phyloP scores from a whole-genome alignment of 768 basidiomycete genomes.

The Russula brevipes region DNA sequence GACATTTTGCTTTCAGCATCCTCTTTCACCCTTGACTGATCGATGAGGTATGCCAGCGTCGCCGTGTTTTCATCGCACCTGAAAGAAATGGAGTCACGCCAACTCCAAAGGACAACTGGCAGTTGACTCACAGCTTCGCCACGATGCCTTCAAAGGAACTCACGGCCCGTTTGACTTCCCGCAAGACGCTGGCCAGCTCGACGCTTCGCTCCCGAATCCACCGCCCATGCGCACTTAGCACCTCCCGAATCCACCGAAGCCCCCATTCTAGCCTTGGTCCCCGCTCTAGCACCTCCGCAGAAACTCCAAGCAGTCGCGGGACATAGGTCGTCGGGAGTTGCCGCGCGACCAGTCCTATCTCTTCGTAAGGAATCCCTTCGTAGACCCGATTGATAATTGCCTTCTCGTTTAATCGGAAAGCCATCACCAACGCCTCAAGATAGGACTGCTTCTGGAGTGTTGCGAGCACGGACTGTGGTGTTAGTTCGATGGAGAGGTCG shows the following conservation, averaged over 20 bases:
- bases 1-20: constrained; percentile 12
- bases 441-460: constrained; percentile 67
- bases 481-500: constrained; percentile 92
- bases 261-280: constrained; percentile 95
- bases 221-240: constrained; percentile 81
- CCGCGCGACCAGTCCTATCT: constrained; percentile 71
- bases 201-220: constrained; percentile 66
- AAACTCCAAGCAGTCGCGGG: constrained; percentile 66
- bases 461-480: constrained; percentile 78
- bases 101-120: constrained; percentile 5
- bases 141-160: constrained; percentile 74
- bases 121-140: constrained; percentile 63
- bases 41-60: constrained; percentile 21
- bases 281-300: constrained; percentile 75
- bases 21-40: constrained; percentile 23
- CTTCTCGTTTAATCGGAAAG: constrained; percentile 86
- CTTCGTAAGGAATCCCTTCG: constrained; percentile 71
- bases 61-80: constrained; percentile 27
- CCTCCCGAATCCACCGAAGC: constrained; percentile 77
- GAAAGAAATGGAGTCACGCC: not conserved
- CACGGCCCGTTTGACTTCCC: constrained; percentile 80
- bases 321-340: constrained; percentile 84
- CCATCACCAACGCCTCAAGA: constrained; percentile 91
- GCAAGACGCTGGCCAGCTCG: constrained; percentile 72
- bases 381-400: constrained; percentile 76